Evolutionary conservation across 805 yeast species (phyloP).

Genomic region (Suhomyces sp.): DNA sequence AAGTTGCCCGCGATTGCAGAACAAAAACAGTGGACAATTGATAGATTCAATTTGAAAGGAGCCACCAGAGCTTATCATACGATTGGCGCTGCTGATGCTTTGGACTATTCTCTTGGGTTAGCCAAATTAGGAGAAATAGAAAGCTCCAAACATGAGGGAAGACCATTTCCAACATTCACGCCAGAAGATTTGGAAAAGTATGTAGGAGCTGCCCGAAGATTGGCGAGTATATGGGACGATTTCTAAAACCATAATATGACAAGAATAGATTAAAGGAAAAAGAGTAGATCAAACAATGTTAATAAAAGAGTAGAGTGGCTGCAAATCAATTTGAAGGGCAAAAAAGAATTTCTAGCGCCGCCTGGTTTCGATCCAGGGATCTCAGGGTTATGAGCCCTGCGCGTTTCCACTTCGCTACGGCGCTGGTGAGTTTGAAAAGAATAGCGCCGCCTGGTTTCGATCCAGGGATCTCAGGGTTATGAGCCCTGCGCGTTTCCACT

Average conservation of each 20-base stretch:
- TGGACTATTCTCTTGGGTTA: slow-evolving; percentile 12
- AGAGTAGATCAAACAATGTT: too few relatives aligned
- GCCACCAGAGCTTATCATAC: slow-evolving; percentile 41
- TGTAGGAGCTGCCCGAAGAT: slow-evolving; percentile 12
- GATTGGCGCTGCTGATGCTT: slow-evolving; percentile 18
- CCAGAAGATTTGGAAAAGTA: slow-evolving; percentile 14
- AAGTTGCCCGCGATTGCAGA: slow-evolving; percentile 44
- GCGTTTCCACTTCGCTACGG: slow-evolving; percentile 99
- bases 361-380: slow-evolving; percentile 90
- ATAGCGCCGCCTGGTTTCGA: slow-evolving; percentile 59
- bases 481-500: slow-evolving; percentile 99
- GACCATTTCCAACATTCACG: slow-evolving; percentile 21
- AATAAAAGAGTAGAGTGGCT: background rate
- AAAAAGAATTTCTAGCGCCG: slow-evolving; percentile 13
- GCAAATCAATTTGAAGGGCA: background rate
- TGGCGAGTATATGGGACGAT: background rate
- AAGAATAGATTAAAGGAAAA: background rate
- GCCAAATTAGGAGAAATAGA: slow-evolving; percentile 16
- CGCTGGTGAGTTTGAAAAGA: slow-evolving; percentile 45
- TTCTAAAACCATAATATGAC: background rate
- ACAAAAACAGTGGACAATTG: slow-evolving; percentile 44
- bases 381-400: slow-evolving; percentile 99
- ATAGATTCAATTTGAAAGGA: slow-evolving; percentile 43
- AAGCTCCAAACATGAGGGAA: slow-evolving; percentile 13
- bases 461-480: slow-evolving; percentile 97